Conservation (phyloP, 139 green algal genomes). For the Micromonas pusilla region DNA sequence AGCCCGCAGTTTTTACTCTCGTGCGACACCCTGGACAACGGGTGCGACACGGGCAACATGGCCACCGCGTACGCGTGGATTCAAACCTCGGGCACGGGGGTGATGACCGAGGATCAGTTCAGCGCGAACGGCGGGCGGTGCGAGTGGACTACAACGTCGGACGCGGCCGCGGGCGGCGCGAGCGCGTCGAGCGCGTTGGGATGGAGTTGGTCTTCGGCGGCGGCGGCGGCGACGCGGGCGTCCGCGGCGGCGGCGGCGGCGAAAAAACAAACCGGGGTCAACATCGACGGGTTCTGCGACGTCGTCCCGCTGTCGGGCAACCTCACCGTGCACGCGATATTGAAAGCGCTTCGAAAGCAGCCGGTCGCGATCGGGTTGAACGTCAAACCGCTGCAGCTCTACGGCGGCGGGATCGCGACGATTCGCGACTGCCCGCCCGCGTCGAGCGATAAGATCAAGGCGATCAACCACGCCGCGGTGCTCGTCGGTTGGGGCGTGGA, state of each 20-base stretch:
- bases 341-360: constrained; percentile 13
- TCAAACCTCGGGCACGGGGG: not conserved
- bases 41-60: constrained; percentile 21
- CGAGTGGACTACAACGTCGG: too few species aligned
- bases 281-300: constrained; percentile 24
- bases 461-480: constrained; percentile 73
- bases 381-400: constrained; percentile 22
- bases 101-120: not conserved
- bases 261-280: not conserved
- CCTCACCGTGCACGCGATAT: constrained; percentile 4
- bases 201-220: not conserved
- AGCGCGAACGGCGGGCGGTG: too few species aligned
- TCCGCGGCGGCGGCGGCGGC: not conserved
- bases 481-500: constrained; percentile 74
- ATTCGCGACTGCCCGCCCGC: constrained; percentile 25
- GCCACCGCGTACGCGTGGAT: constrained; percentile 23
- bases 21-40: constrained; percentile 11
- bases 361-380: constrained; percentile 19
- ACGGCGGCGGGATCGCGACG: constrained; percentile 19
- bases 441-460: not conserved
- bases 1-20: constrained; percentile 10
- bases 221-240: not conserved
- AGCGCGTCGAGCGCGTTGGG: not conserved
- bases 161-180: not conserved
- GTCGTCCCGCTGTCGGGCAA: constrained; percentile 1